Percentiles rank a stretch among this genome's conserved stretches.
These are phyloP conservation scores for Pythium utonaiense DNA, from an alignment of 352 stramenopile genomes.

Conservation along the genomic window DNA sequence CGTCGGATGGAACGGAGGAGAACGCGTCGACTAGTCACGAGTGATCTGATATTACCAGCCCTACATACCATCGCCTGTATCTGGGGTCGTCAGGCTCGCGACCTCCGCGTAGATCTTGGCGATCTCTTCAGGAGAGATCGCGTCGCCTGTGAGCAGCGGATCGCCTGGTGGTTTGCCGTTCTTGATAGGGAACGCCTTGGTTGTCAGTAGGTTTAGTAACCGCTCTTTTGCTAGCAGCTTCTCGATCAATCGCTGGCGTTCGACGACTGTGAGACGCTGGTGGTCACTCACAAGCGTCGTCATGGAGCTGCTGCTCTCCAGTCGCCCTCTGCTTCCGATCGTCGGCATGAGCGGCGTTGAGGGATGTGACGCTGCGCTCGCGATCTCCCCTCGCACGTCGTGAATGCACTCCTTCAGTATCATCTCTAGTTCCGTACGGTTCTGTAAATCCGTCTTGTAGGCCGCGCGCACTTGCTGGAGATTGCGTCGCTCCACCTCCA, in stretches of 20 bases:
- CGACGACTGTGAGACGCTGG: constrained; percentile 31
- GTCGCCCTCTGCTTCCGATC: background rate
- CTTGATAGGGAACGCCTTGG: constrained; percentile 61
- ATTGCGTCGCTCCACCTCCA: constrained; percentile 85
- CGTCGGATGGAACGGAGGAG: background rate
- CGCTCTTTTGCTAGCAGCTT: constrained; percentile 80
- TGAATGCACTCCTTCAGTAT: constrained; percentile 79
- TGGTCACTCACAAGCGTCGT: constrained; percentile 13
- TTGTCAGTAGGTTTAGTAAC: constrained; percentile 72
- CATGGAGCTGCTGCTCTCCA: constrained; percentile 15
- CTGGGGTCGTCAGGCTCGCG: constrained; percentile 7
- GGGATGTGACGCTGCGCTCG: constrained; percentile 27
- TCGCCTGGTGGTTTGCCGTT: constrained; percentile 31
- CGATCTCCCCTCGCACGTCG: constrained; percentile 71
- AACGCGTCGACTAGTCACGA: background rate
- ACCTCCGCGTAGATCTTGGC: constrained; percentile 41
- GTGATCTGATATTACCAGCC: background rate
- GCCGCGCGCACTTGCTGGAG: constrained; percentile 70
- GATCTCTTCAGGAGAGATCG: constrained; percentile 44
- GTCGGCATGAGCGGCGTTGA: constrained; percentile 12
- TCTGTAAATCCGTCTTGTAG: constrained; percentile 73
- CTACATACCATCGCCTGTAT: background rate
- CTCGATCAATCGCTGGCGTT: constrained; percentile 74
- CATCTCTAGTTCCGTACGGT: constrained; percentile 76
- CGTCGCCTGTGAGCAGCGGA: constrained; percentile 40